Evolutionary conservation across 768 basidiomycete genomes (phyloP).

Genomic region (Boletellus emodensis): DNA sequence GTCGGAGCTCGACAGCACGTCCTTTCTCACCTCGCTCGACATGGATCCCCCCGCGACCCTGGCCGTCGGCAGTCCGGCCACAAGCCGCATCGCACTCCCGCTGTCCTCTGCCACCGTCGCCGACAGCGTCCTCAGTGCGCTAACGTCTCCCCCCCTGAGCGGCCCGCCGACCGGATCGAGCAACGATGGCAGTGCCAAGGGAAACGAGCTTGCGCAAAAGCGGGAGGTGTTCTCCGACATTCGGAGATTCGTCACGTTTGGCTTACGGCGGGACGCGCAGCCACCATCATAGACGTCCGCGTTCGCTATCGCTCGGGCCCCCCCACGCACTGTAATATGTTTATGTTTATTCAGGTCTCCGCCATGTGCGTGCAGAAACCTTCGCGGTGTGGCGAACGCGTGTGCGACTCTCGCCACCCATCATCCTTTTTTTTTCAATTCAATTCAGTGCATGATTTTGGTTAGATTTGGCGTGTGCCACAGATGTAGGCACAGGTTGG

Average conservation of each 20-base stretch:
- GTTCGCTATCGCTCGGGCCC: too few species aligned
- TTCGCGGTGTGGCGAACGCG: neutral
- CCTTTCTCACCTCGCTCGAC: slow-evolving; percentile 90
- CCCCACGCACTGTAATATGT: too few species aligned
- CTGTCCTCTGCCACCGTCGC: slow-evolving; percentile 31
- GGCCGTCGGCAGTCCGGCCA: slow-evolving; percentile 62
- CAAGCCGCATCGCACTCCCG: slow-evolving; percentile 57
- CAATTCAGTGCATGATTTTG: neutral
- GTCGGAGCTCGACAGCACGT: slow-evolving; percentile 80
- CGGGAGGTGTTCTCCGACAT: slow-evolving; percentile 88
- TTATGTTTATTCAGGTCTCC: too few species aligned
- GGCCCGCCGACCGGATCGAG: slow-evolving; percentile 64
- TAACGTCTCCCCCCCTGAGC: slow-evolving; percentile 58
- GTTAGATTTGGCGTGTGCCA: slow-evolving; percentile 1
- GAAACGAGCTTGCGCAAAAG: slow-evolving; percentile 45
- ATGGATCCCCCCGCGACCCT: slow-evolving; percentile 79
- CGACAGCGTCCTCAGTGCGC: slow-evolving; percentile 57
- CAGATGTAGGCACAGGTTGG: neutral
- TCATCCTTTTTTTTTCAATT: slow-evolving; percentile 3
- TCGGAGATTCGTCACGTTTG: slow-evolving; percentile 85
- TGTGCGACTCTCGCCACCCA: slow-evolving; percentile 6
- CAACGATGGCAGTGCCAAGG: slow-evolving; percentile 36
- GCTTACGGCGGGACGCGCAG: slow-evolving; percentile 66
- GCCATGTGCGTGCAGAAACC: too few species aligned
- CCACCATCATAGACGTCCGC: slow-evolving; percentile 22